phyloP scores from a whole-genome alignment of 306 rosid species.

The Rubus idaeus region DNA sequence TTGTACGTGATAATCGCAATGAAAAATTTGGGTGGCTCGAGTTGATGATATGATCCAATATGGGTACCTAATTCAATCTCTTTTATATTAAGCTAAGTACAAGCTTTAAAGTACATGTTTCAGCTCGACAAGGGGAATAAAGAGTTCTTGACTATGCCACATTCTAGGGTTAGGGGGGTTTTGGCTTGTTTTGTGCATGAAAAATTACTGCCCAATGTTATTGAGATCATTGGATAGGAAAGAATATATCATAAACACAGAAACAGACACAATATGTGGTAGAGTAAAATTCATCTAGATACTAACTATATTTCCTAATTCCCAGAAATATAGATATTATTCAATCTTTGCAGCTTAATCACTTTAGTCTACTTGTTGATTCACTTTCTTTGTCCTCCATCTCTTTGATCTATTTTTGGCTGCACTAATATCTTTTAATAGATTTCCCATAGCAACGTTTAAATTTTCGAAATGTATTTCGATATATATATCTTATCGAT shows the following conservation, averaged over 20 bases:
- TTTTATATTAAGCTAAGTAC: neutral
- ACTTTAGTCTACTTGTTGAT: too few relatives aligned
- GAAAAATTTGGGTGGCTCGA: slow-evolving; percentile 19
- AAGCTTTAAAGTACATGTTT: neutral
- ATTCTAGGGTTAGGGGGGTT: slow-evolving; percentile 4
- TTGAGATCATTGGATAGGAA: neutral
- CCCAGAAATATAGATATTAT: too few relatives aligned
- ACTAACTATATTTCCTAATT: too few relatives aligned
- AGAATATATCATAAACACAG: neutral
- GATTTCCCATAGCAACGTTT: neutral
- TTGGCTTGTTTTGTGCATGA: neutral
- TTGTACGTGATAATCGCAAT: neutral
- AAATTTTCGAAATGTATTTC: neutral
- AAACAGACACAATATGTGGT: neutral
- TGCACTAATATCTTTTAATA: neutral
- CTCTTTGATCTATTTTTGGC: neutral
- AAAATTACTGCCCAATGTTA: neutral
- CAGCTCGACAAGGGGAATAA: slow-evolving; percentile 23
- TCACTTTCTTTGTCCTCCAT: too few relatives aligned
- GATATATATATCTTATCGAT: neutral
- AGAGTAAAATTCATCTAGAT: too few relatives aligned
- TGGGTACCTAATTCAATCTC: neutral
- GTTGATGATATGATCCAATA: slow-evolving; percentile 5
- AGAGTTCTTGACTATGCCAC: slow-evolving; percentile 18
- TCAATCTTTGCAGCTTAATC: too few relatives aligned